Evolutionary conservation across 2,329 filamentous ascomycete genomes (phyloP).

Genomic region (Colletotrichum endophyticum): DNA sequence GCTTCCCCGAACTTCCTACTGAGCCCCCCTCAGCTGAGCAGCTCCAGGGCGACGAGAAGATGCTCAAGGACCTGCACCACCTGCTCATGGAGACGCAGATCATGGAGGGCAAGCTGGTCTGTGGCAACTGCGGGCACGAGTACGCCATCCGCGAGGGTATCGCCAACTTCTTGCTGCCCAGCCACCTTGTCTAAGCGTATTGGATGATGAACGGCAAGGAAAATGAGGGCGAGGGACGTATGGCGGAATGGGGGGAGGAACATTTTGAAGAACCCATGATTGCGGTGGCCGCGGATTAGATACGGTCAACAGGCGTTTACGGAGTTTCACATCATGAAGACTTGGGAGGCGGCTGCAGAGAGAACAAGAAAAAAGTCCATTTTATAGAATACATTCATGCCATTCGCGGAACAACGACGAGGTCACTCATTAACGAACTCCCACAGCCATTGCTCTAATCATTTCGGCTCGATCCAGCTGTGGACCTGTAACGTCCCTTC

Average conservation of each 20-base stretch:
- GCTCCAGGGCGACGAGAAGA: constrained; percentile 69
- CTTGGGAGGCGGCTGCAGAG: background rate
- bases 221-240: background rate
- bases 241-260: background rate
- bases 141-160: constrained; percentile 96
- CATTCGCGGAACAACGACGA: constrained; percentile 5
- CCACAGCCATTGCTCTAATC: background rate
- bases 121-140: constrained; percentile 90
- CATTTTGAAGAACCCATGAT: background rate
- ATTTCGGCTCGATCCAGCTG: background rate
- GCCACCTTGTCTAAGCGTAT: constrained; percentile 73
- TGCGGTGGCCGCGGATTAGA: background rate
- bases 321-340: constrained; percentile 7
- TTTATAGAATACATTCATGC: constrained; percentile 17
- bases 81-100: constrained; percentile 90
- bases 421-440: background rate
- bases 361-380: constrained; percentile 2
- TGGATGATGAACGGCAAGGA: background rate
- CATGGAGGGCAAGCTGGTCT: constrained; percentile 85
- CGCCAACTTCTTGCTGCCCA: constrained; percentile 92
- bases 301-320: constrained; percentile 1
- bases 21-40: constrained; percentile 67
- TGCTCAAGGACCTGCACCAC: constrained; percentile 78
- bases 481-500: background rate
- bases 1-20: constrained; percentile 75